A percentile compares a stretch with the other conserved stretches of the same genome.
phyloP scores from a whole-genome alignment of 257 asterid species.

The Prunella vulgaris region DNA sequence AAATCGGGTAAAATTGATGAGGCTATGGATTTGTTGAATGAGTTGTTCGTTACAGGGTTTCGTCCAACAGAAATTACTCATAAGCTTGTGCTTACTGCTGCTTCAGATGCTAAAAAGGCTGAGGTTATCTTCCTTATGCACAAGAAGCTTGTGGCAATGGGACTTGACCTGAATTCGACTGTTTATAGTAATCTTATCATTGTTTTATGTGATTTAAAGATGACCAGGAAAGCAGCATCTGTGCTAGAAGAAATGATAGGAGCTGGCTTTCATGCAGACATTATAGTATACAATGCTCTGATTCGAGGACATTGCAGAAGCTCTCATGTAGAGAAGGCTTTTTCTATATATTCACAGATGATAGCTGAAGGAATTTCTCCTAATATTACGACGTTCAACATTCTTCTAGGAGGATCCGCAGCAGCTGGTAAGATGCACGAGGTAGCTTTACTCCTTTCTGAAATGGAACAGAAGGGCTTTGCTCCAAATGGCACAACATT shows the following conservation, averaged over 20 bases:
- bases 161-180: slow-evolving; percentile 49
- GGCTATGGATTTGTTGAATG: slow-evolving; percentile 58
- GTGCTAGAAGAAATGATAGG: slow-evolving; percentile 59
- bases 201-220: slow-evolving; percentile 64
- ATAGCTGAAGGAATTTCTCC: slow-evolving; percentile 61
- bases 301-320: slow-evolving; percentile 77
- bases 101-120: slow-evolving; percentile 52
- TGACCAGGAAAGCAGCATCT: slow-evolving; percentile 71
- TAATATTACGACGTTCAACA: slow-evolving; percentile 57
- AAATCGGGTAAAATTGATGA: slow-evolving; percentile 48
- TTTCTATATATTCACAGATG: slow-evolving; percentile 57
- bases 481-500: slow-evolving; percentile 58
- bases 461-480: slow-evolving; percentile 58
- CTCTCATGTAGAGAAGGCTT: slow-evolving; percentile 52
- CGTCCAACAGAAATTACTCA: slow-evolving; percentile 54
- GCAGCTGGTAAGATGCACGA: slow-evolving; percentile 46
- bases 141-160: slow-evolving; percentile 54
- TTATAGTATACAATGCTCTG: slow-evolving; percentile 65
- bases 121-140: slow-evolving; percentile 59
- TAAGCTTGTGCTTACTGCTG: slow-evolving; percentile 56
- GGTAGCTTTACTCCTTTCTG: slow-evolving; percentile 42
- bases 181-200: slow-evolving; percentile 53
- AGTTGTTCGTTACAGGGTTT: slow-evolving; percentile 46
- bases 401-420: slow-evolving; percentile 62
- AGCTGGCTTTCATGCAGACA: slow-evolving; percentile 66